phyloP scores from a whole-genome alignment of 2,329 filamentous ascomycete species.

The Aspergillus sojae region DNA sequence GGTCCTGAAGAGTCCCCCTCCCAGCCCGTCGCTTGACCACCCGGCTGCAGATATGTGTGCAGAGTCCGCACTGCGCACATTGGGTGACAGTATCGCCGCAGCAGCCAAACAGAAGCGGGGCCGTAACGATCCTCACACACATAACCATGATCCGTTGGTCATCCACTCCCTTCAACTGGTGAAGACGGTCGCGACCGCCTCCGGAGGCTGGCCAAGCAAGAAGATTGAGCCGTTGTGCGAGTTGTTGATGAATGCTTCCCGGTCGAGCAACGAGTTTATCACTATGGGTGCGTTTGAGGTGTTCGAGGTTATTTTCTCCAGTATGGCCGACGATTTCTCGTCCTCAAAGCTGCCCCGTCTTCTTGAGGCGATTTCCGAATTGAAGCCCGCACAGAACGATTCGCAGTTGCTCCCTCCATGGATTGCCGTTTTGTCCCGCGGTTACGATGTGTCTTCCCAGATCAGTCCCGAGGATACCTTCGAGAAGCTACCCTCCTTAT shows the following conservation, averaged over 20 bases:
- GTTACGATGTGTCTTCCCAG: slow-evolving; percentile 90
- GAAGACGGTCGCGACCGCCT: slow-evolving; percentile 83
- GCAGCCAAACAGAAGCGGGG: slow-evolving; percentile 70
- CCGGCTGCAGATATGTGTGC: slow-evolving; percentile 96
- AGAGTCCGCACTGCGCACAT: slow-evolving; percentile 79
- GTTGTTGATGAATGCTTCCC: slow-evolving; percentile 82
- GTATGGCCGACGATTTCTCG: slow-evolving; percentile 83
- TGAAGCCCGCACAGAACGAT: slow-evolving; percentile 90
- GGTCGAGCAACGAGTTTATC: slow-evolving; percentile 90
- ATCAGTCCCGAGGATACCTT: slow-evolving; percentile 90
- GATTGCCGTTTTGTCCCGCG: slow-evolving; percentile 92
- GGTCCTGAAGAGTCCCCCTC: slow-evolving; percentile 81
- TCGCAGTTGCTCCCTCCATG: slow-evolving; percentile 92
- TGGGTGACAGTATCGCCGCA: slow-evolving; percentile 69
- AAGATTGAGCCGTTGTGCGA: slow-evolving; percentile 94
- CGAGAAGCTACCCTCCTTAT: slow-evolving; percentile 82
- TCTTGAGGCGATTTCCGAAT: slow-evolving; percentile 86
- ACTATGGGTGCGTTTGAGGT: slow-evolving; percentile 96
- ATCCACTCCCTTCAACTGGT: slow-evolving; percentile 92
- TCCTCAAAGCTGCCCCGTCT: slow-evolving; percentile 87
- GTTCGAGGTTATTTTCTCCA: slow-evolving; percentile 94
- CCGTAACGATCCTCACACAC: slow-evolving; percentile 41
- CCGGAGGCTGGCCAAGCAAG: slow-evolving; percentile 92
- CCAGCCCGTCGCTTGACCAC: slow-evolving; percentile 89
- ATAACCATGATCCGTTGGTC: slow-evolving; percentile 74